Conservation (phyloP, 495 filamentous ascomycete species). For the Aspergillus haitiensis region DNA sequence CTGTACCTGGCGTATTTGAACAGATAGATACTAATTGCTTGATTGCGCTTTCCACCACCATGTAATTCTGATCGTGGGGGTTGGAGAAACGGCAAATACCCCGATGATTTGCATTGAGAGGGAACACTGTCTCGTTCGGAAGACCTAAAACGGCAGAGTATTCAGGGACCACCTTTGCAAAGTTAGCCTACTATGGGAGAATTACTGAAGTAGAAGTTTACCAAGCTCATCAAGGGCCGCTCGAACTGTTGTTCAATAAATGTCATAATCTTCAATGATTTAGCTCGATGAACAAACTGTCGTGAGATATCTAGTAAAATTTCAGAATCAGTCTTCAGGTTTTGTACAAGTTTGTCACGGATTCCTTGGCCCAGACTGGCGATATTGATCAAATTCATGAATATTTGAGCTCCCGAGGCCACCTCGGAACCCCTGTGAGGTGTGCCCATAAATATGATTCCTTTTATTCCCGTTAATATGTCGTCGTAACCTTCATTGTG, state of each 20-base stretch:
- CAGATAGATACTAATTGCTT: not conserved
- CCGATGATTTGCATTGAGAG: not conserved
- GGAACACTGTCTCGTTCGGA: not conserved
- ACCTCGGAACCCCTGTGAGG: not conserved
- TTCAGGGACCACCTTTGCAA: conserved; percentile 3
- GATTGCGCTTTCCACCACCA: not conserved
- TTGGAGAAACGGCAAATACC: not conserved
- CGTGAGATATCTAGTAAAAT: conserved; percentile 3
- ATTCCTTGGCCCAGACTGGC: conserved; percentile 1
- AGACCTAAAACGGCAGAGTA: not conserved
- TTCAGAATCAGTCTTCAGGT: not conserved
- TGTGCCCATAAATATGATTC: conserved; percentile 1
- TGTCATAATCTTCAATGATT: not conserved
- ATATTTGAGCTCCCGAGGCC: not conserved
- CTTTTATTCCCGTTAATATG: not conserved
- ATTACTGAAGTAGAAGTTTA: not conserved
- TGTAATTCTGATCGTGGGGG: not conserved
- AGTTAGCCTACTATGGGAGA: not conserved
- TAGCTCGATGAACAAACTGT: conserved; percentile 3
- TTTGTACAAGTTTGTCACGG: not conserved
- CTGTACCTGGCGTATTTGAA: not conserved
- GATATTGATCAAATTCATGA: conserved; percentile 2
- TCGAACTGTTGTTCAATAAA: not conserved
- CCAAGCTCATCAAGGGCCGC: not conserved
- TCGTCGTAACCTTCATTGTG: conserved; percentile 1